Percentiles rank a stretch among this genome's conserved stretches.
Conservation (phyloP, 768 basidiomycete genomes). For the Pleurotus salmoneostramineus region DNA sequence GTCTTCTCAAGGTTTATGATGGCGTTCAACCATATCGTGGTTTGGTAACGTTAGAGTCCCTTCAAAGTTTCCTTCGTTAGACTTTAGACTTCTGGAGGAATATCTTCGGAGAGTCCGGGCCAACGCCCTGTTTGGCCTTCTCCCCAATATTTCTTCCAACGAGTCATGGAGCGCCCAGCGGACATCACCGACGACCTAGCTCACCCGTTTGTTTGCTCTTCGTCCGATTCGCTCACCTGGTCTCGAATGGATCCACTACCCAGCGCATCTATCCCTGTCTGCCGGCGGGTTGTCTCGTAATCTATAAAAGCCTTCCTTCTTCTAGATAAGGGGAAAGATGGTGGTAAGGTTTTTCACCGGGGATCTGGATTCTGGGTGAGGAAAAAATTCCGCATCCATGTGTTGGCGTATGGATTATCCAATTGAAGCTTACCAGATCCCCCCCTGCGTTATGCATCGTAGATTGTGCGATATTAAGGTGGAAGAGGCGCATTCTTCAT, state of each 20-base stretch:
- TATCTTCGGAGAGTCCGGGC: neutral
- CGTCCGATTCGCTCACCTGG: neutral
- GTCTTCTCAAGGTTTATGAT: neutral
- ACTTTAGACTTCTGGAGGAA: conserved; percentile 1
- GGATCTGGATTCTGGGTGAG: neutral
- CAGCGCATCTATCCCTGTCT: neutral
- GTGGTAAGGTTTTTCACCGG: neutral
- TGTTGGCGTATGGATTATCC: conserved; percentile 6
- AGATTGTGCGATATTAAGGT: conserved; percentile 7
- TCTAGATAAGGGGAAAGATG: conserved; percentile 7
- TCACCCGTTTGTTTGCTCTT: neutral
- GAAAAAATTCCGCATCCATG: conserved; percentile 4
- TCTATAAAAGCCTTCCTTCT: neutral
- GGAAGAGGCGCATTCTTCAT: conserved; percentile 2
- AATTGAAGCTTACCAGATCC: conserved; percentile 7
- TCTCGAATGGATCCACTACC: conserved; percentile 8
- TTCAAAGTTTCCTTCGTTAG: neutral
- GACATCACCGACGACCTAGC: conserved; percentile 3
- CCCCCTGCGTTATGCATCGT: neutral
- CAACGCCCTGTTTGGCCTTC: neutral
- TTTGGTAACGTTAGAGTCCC: no score
- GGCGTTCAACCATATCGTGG: no score
- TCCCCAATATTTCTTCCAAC: neutral
- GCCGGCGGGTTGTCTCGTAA: conserved; percentile 8
- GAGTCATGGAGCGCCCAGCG: neutral